These are phyloP conservation scores for Rhynchospora pubera DNA, from an alignment of 176 grass and related monocot species.

Conservation along the genomic window DNA sequence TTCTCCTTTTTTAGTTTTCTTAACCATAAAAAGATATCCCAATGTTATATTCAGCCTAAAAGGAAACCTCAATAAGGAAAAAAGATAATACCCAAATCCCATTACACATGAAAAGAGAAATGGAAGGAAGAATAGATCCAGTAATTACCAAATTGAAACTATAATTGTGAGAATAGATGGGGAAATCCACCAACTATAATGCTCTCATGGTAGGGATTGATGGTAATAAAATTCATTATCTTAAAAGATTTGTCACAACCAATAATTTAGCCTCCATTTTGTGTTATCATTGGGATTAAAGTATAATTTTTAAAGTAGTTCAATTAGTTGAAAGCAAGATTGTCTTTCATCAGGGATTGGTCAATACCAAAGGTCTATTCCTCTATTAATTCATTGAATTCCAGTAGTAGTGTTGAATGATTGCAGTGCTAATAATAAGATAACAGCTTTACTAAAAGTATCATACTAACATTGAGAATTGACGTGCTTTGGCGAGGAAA, in stretches of 20 bases:
- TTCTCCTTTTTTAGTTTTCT: not conserved
- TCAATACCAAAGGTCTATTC: not conserved
- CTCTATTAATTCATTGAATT: not conserved
- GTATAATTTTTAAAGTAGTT: conserved; percentile 2
- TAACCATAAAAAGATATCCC: conserved; percentile 6
- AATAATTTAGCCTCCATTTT: not conserved
- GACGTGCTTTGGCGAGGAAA: too few relatives aligned
- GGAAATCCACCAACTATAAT: conserved; percentile 3
- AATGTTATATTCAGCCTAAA: conserved; percentile 9
- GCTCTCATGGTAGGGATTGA: conserved; percentile 5
- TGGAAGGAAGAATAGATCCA: not conserved
- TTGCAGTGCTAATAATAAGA: not conserved
- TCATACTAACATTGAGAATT: not conserved
- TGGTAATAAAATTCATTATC: conserved; percentile 1
- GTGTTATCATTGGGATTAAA: conserved; percentile 3
- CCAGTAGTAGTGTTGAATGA: not conserved
- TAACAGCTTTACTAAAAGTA: not conserved
- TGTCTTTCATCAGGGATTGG: not conserved
- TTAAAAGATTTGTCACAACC: conserved; percentile 1
- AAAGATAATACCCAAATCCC: not conserved
- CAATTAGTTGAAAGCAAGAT: not conserved
- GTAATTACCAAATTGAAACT: not conserved
- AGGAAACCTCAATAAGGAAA: not conserved
- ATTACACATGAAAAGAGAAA: not conserved
- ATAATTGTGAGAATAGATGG: not conserved